Conservation (phyloP, 2,329 filamentous ascomycete genomes). For the Paraphoma chrysanthemicola region DNA sequence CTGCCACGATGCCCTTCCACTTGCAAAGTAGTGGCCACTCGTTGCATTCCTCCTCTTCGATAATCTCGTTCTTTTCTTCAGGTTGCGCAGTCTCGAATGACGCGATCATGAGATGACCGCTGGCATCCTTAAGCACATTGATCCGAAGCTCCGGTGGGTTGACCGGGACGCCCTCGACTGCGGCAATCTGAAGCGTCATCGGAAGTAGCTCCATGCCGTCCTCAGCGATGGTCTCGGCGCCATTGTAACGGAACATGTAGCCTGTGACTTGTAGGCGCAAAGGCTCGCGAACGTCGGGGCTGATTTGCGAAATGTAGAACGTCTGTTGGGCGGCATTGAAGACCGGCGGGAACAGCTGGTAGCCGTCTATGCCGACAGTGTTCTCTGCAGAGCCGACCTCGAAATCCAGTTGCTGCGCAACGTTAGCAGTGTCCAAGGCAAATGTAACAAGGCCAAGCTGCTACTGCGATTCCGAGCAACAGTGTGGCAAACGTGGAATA, state of each 20-base stretch:
- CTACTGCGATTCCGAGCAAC: no score
- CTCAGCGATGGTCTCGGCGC: conserved; percentile 44
- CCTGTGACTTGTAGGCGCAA: conserved; percentile 45
- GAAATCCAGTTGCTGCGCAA: conserved; percentile 45
- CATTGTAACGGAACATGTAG: conserved; percentile 44
- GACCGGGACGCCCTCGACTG: conserved; percentile 41
- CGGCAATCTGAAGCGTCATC: conserved; percentile 46
- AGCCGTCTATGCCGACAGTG: conserved; percentile 43
- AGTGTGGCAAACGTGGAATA: not conserved
- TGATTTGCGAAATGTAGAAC: conserved; percentile 44
- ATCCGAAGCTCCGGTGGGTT: conserved; percentile 43
- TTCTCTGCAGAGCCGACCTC: conserved; percentile 40
- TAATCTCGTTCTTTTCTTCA: conserved; percentile 22
- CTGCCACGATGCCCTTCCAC: conserved; percentile 47
- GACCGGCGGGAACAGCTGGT: conserved; percentile 48
- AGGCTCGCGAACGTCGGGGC: conserved; percentile 30
- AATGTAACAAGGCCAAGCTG: no score
- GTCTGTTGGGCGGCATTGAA: conserved; percentile 37
- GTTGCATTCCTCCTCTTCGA: conserved; percentile 41
- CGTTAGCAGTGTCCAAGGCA: conserved; percentile 18
- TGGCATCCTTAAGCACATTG: conserved; percentile 46
- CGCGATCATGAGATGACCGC: conserved; percentile 47
- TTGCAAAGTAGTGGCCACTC: conserved; percentile 52
- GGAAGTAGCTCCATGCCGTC: conserved; percentile 47
- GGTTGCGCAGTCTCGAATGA: conserved; percentile 39